Conservation (phyloP, 495 filamentous ascomycete species). For the Aspergillus bertholletiae region DNA sequence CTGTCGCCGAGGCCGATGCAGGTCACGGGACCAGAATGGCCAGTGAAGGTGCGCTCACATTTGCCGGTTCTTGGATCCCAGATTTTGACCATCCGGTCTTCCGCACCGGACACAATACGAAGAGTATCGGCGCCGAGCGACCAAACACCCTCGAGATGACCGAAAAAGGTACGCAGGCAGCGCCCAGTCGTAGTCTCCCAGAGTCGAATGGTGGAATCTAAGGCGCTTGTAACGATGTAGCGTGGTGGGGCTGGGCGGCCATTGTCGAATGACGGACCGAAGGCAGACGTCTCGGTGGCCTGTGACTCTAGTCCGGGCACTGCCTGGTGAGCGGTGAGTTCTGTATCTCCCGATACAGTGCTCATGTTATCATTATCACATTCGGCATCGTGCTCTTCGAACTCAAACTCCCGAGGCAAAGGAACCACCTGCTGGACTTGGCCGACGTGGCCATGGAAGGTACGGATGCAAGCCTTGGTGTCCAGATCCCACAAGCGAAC, state of each 20-base stretch:
- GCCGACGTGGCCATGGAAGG: constrained; percentile 90
- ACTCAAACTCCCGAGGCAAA: constrained; percentile 80
- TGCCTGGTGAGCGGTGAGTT: constrained; percentile 17
- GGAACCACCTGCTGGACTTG: constrained; percentile 88
- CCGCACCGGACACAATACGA: constrained; percentile 80
- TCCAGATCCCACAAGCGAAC: constrained; percentile 93
- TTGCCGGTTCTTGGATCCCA: constrained; percentile 92
- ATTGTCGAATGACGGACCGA: constrained; percentile 55
- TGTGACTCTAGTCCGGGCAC: constrained; percentile 20
- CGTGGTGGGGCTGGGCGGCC: constrained; percentile 69
- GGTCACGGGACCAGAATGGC: constrained; percentile 85
- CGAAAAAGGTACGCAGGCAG: constrained; percentile 90
- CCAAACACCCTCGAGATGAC: constrained; percentile 96
- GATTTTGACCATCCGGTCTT: constrained; percentile 94
- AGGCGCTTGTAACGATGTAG: constrained; percentile 87
- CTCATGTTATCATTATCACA: constrained; percentile 53
- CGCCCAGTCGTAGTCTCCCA: constrained; percentile 84
- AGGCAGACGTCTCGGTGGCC: constrained; percentile 45
- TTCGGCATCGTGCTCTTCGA: constrained; percentile 62
- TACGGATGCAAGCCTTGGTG: constrained; percentile 68
- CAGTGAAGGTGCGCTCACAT: constrained; percentile 86
- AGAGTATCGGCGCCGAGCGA: constrained; percentile 87
- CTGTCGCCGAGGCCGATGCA: constrained; percentile 87
- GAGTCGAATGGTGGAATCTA: constrained; percentile 87
- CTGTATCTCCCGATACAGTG: constrained; percentile 33